Conservation (phyloP, 2,329 filamentous ascomycete species). For the Colletotrichum australisinense region DNA sequence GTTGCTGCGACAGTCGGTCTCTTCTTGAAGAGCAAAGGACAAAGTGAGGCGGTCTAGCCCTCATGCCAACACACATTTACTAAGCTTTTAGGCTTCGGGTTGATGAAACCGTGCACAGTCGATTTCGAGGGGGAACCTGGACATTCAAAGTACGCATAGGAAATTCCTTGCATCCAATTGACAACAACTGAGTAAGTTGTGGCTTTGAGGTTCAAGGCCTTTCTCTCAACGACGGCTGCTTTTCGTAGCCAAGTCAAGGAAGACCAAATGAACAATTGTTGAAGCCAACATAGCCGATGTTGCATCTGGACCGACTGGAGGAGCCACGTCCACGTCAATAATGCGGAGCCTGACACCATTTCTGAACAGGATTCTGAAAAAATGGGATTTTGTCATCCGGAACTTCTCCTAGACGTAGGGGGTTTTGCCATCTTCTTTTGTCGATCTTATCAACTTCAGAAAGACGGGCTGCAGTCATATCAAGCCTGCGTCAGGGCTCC, state of each 20-base stretch:
- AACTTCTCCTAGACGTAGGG: background rate
- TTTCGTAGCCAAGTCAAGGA: constrained; percentile 10
- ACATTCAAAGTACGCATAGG: background rate
- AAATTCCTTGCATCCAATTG: background rate
- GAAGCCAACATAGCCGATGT: background rate
- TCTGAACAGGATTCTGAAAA: background rate
- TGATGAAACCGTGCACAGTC: constrained; percentile 26
- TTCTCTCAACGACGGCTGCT: constrained; percentile 15
- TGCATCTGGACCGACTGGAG: constrained; percentile 8
- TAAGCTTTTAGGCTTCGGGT: constrained; percentile 28
- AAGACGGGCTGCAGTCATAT: constrained; percentile 1
- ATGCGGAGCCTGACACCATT: background rate
- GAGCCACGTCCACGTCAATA: constrained; percentile 5
- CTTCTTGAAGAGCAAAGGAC: constrained; percentile 8
- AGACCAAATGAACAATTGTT: background rate
- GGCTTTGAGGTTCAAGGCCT: background rate
- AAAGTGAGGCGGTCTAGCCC: constrained; percentile 18
- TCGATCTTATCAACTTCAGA: background rate
- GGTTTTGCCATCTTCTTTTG: background rate
- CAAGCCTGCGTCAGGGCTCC: background rate
- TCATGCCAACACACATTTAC: background rate
- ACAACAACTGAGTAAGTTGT: constrained; percentile 10
- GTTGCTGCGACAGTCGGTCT: constrained; percentile 16
- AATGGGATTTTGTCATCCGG: background rate
- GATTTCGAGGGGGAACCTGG: constrained; percentile 1